Conservation (phyloP, 208 protist species). For the Wallacemonas sp. region DNA sequence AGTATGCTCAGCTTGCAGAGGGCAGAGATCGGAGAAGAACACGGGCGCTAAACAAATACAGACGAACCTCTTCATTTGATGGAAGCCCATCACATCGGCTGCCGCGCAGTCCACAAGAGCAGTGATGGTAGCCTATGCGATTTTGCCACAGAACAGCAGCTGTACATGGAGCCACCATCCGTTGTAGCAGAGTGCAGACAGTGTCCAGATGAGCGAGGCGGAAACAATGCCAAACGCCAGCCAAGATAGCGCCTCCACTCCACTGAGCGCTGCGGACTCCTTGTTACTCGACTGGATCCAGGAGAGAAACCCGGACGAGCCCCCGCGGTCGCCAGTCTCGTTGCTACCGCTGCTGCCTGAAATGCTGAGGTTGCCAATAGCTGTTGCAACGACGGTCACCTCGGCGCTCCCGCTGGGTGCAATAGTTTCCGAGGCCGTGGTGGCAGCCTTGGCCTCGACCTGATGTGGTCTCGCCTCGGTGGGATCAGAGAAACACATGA, state of each 20-base stretch:
- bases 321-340: not conserved
- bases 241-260: conserved; percentile 61
- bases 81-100: too few species aligned
- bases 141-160: conserved; percentile 57
- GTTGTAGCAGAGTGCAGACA: conserved; percentile 60
- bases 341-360: not conserved
- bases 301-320: not conserved
- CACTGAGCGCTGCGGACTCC: conserved; percentile 18
- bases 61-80: too few species aligned
- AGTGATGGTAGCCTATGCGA: conserved; percentile 23
- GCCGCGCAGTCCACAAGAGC: too few species aligned
- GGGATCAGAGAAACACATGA: conserved; percentile 37
- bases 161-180: conserved; percentile 74
- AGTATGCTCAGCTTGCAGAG: too few species aligned
- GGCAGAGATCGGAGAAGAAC: too few species aligned
- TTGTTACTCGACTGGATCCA: conserved; percentile 1
- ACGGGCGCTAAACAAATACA: too few species aligned
- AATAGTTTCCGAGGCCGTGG: too few species aligned
- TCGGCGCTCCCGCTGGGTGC: not conserved
- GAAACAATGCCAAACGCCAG: conserved; percentile 54
- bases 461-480: not conserved
- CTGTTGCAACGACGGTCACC: not conserved
- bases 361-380: too few species aligned
- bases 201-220: conserved; percentile 59
- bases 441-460: too few species aligned